Percentiles rank a stretch among this genome's conserved stretches.
Evolutionary conservation across 164 flowering plant species (phyloP).

Genomic region (Cinnamomum chago): DNA sequence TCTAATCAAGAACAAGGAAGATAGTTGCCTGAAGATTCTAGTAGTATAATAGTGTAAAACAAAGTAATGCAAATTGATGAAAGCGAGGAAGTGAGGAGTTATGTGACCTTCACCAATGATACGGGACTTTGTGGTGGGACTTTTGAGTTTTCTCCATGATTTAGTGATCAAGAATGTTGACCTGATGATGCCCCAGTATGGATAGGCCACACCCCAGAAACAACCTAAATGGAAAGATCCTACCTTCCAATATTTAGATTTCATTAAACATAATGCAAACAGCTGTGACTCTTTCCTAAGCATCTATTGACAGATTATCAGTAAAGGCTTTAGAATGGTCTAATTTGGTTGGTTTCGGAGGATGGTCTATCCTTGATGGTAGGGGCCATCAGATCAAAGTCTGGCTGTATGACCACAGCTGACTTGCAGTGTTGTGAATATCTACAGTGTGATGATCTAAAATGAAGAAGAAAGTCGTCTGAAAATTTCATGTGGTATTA

Average conservation of each 20-base stretch:
- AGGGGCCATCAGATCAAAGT: background rate
- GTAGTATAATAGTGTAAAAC: no score
- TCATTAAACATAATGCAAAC: no score
- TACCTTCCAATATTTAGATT: background rate
- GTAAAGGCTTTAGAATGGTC: background rate
- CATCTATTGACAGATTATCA: background rate
- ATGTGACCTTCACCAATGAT: background rate
- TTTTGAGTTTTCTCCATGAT: background rate
- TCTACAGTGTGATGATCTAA: background rate
- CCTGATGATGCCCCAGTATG: background rate
- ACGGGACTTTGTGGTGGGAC: background rate
- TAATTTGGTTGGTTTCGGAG: background rate
- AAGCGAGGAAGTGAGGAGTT: background rate
- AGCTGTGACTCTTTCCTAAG: background rate
- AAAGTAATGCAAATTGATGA: no score
- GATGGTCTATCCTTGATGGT: background rate
- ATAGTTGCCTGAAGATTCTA: background rate
- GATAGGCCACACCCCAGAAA: background rate
- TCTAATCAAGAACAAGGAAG: background rate
- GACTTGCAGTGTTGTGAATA: background rate
- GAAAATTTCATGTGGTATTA: background rate
- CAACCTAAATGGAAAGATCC: background rate
- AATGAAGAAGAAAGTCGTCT: background rate
- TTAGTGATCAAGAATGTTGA: background rate
- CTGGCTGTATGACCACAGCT: background rate